These are phyloP conservation scores for Haplographium delicatum DNA, from an alignment of 495 filamentous ascomycete genomes.

Conservation along the genomic window DNA sequence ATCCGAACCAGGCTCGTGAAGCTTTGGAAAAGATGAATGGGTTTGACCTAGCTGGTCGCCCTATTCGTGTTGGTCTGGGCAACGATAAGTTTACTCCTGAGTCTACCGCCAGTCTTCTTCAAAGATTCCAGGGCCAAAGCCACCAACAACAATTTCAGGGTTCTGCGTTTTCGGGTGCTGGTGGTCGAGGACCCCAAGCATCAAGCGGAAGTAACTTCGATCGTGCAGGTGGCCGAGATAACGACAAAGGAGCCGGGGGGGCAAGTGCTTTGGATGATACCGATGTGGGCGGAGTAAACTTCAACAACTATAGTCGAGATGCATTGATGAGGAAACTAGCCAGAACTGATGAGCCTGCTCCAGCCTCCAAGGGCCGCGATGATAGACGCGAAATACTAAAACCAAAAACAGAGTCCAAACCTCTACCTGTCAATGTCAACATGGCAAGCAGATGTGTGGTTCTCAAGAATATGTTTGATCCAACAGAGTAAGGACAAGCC, in stretches of 20 bases:
- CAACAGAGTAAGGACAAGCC: conserved; percentile 66
- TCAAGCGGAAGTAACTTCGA: conserved; percentile 81
- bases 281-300: conserved; percentile 96
- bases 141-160: conserved; percentile 79
- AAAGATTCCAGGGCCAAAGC: conserved; percentile 80
- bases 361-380: conserved; percentile 52
- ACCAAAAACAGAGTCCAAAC: conserved; percentile 76
- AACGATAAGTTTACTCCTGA: conserved; percentile 99
- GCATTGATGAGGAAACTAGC: conserved; percentile 97
- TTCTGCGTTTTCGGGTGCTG: conserved; percentile 87
- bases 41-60: conserved; percentile 95
- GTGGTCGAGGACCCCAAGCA: conserved; percentile 81
- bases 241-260: conserved; percentile 80
- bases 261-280: conserved; percentile 97
- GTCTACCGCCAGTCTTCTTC: conserved; percentile 84
- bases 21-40: conserved; percentile 99
- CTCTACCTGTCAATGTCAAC: conserved; percentile 78
- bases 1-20: conserved; percentile 85
- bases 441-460: conserved; percentile 94
- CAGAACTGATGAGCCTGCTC: conserved; percentile 80
- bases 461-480: conserved; percentile 92
- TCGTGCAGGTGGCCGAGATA: conserved; percentile 84
- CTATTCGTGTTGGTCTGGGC: conserved; percentile 97
- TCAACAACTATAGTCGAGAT: conserved; percentile 98
- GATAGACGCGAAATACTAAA: conserved; percentile 67